phyloP scores from a whole-genome alignment of 768 basidiomycete species.

The Mycena capillaripes region DNA sequence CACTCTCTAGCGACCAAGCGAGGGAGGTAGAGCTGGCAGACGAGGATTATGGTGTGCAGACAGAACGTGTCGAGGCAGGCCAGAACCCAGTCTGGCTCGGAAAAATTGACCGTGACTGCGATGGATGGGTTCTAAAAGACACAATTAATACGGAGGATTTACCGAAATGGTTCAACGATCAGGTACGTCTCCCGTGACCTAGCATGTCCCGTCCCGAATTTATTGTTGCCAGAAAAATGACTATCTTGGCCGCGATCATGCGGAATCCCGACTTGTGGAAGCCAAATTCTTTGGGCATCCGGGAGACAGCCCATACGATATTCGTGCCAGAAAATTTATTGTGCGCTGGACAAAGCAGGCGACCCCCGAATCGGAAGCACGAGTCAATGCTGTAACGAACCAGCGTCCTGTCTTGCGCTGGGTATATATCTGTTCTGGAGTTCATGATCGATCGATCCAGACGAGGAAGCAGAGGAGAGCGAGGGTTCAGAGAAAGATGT shows the following conservation, averaged over 20 bases:
- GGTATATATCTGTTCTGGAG: neutral
- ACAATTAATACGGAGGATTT: constrained; percentile 8
- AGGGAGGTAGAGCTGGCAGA: neutral
- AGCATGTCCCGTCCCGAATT: neutral
- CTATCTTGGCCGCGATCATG: neutral
- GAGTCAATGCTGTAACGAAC: neutral
- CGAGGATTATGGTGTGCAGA: neutral
- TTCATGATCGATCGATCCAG: neutral
- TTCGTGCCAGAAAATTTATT: neutral
- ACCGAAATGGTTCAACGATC: constrained; percentile 7
- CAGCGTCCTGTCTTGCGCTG: neutral
- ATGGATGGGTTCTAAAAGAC: neutral
- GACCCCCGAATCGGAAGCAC: neutral
- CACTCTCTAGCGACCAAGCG: neutral
- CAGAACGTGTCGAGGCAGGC: neutral
- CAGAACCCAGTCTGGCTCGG: neutral
- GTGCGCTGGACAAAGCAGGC: neutral
- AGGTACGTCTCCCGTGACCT: neutral
- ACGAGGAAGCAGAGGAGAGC: no score
- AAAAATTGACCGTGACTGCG: neutral
- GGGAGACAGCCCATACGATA: neutral
- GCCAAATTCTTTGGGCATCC: neutral
- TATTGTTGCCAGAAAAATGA: constrained; percentile 1
- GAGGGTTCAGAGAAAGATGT: no score
- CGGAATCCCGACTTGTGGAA: neutral